Evolutionary conservation across 306 rosid species (phyloP), one percentile per base, ranked within the genome.

Genomic region (Acacia crassicarpa): DNA sequence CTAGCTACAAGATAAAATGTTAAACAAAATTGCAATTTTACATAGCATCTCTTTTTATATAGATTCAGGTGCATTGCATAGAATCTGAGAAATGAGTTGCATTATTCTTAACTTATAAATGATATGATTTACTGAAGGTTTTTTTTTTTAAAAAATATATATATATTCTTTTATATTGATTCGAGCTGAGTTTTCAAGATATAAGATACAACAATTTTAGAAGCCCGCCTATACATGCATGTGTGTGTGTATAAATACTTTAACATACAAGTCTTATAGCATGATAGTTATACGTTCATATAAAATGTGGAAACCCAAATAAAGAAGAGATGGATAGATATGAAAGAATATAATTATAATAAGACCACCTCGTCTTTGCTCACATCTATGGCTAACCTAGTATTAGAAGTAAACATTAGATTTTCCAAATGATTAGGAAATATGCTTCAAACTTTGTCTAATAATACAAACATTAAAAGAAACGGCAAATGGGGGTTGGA

Each of bases 381-480:
- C 63, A 48, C 13, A 51, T 40, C 6, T 23, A 4, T 71, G 40
- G 58, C 76, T 45, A 23, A 71, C 76, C 63, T 44, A 80, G 22
- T 30, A n/a, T 43, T 71, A 70, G 51, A 44, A 59, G 75, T 30
- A 59, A 59, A 58, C 63, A 10, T 72, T 80, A 43, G 77, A 58
- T 56, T 80, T 79, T 71, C 45, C 77, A 70, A 70, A 70, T 80
- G 62, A 59, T 32, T 58, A n/a, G 49, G 4, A 56, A 70, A 54
- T 59, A 19, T 23, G 35, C 46, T 46, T 80, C 43, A 72, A 17
- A 20, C 7, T 40, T 81, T 81, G 20, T 75, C 56, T 51, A n/a
- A n/a, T n/a, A 68, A 54, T 9, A 7, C 25, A 13, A 44, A 71
- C 6, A 6, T 38, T 38, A 38, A 13, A 25, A 3, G 35, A 45